Conservation (phyloP, 495 filamentous ascomycete genomes). For the Rusavskia elegans region DNA sequence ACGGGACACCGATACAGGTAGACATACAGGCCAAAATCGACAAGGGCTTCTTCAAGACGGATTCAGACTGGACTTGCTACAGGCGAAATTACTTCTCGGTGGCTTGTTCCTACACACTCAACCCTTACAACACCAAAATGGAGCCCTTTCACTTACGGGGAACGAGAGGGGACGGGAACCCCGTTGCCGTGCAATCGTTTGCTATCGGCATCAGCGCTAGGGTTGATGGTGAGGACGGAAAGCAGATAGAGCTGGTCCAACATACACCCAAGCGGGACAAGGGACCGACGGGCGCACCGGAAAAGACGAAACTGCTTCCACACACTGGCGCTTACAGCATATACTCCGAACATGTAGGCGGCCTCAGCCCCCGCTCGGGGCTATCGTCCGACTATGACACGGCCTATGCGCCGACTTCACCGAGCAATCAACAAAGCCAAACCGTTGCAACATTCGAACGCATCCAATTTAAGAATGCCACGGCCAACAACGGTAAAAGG, state of each 20-base stretch:
- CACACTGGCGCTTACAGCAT: neutral
- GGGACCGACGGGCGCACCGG: neutral
- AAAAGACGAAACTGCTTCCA: constrained; percentile 2
- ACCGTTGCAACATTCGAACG: constrained; percentile 65
- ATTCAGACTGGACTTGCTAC: constrained; percentile 92
- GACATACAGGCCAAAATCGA: constrained; percentile 78
- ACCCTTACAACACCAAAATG: constrained; percentile 28
- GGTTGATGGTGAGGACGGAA: constrained; percentile 60
- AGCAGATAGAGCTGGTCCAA: constrained; percentile 76
- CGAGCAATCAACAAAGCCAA: constrained; percentile 13
- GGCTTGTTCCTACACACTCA: constrained; percentile 61
- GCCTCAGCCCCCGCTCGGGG: neutral
- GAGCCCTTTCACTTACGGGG: constrained; percentile 30
- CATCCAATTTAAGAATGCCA: constrained; percentile 93
- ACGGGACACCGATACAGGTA: constrained; percentile 44
- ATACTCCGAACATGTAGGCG: neutral
- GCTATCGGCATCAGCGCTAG: constrained; percentile 69
- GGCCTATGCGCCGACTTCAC: neutral
- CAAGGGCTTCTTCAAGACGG: constrained; percentile 79
- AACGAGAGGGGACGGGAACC: constrained; percentile 21
- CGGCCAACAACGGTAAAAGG: constrained; percentile 89
- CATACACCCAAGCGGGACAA: constrained; percentile 94
- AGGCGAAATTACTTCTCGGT: constrained; percentile 89
- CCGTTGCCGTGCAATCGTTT: constrained; percentile 44
- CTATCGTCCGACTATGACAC: constrained; percentile 1